Evolutionary conservation across 257 asterid genomes (phyloP), one percentile per base, ranked within the genome.

Genomic region (Capsicum rhomboideum): DNA sequence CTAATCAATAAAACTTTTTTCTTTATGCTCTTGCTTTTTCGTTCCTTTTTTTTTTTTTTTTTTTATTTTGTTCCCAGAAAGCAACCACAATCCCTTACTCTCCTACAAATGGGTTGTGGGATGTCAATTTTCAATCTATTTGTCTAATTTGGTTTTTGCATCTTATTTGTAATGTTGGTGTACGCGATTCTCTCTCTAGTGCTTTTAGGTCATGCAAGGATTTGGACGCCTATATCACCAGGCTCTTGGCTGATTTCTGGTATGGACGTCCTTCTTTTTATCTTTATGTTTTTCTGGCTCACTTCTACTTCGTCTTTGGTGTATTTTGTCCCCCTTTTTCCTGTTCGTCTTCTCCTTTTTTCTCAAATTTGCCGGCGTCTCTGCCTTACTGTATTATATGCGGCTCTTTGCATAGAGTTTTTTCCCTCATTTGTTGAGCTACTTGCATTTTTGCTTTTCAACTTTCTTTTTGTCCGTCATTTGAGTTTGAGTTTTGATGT

Each of bases 1-100:
- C 87, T 86, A 78, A 85, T 91, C 89, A 92, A 92, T 93, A 91
- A 92, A 91, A 84, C 82, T 86, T 79, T 46, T 54, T 59, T 20
- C 46, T 80, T 80, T 37, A 58, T 58, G 55, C 71, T 59, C 34
- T 61, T 42, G 54, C 83, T 46, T 42, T 79, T 8, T 14, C 1
- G 23, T 31, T 37, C 16, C 18, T n/a, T 16, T 56, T n/a, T 55
- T 80, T 59, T n/a, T n/a, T n/a, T n/a, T n/a, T n/a, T n/a, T n/a
- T n/a, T n/a, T n/a, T n/a, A n/a, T n/a, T n/a, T 37, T 23, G 16
- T 37, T 80, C 28, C 63, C 82, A 2, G 46, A 50, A 50, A 77
- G 63, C 44, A 9, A 77, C 37, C 42, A 4, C 46, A 77, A 50
- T 71, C 82, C 64, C 21, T 28, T 49, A 28, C 28, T 50, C 63